Percentiles rank a stretch among this genome's conserved stretches.
These are phyloP conservation scores for Candida yuanshanica DNA, from an alignment of 805 yeast genomes.

Conservation along the genomic window DNA sequence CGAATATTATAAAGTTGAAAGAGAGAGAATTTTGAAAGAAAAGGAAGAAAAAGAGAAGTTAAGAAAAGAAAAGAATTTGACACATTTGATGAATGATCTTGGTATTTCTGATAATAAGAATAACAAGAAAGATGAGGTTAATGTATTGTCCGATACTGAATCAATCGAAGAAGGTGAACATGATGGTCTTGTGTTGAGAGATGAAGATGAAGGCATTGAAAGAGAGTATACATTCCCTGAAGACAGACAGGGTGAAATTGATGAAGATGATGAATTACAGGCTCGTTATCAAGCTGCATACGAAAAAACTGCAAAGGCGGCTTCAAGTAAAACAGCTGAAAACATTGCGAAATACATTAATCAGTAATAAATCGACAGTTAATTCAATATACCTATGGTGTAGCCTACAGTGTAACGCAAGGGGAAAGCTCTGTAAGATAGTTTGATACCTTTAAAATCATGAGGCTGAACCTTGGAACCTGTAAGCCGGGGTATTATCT, in stretches of 20 bases:
- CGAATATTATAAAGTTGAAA: conserved; percentile 74
- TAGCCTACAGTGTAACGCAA: background rate
- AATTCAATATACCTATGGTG: background rate
- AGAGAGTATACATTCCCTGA: conserved; percentile 71
- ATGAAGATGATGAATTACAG: conserved; percentile 47
- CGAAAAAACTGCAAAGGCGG: conserved; percentile 53
- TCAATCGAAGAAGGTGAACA: conserved; percentile 38
- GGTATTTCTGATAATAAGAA: conserved; percentile 49
- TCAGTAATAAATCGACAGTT: conserved; percentile 16
- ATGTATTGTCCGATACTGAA: conserved; percentile 50
- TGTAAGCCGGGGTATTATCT: conserved; percentile 23
- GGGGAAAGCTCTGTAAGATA: too few species aligned
- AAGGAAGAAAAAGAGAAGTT: conserved; percentile 71
- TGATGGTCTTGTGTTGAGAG: conserved; percentile 33
- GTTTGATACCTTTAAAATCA: conserved; percentile 3
- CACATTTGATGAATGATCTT: conserved; percentile 78
- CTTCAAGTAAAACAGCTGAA: conserved; percentile 65
- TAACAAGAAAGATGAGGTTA: conserved; percentile 39
- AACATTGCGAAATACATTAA: conserved; percentile 63
- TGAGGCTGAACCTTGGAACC: conserved; percentile 10
- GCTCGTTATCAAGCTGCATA: conserved; percentile 70
- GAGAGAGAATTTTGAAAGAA: conserved; percentile 72
- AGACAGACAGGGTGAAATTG: conserved; percentile 57
- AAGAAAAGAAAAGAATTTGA: conserved; percentile 65
- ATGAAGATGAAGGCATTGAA: conserved; percentile 45